Base-by-base conservation (phyloP, 352 stramenopile species). In the Phytophthora brassicae region DNA sequence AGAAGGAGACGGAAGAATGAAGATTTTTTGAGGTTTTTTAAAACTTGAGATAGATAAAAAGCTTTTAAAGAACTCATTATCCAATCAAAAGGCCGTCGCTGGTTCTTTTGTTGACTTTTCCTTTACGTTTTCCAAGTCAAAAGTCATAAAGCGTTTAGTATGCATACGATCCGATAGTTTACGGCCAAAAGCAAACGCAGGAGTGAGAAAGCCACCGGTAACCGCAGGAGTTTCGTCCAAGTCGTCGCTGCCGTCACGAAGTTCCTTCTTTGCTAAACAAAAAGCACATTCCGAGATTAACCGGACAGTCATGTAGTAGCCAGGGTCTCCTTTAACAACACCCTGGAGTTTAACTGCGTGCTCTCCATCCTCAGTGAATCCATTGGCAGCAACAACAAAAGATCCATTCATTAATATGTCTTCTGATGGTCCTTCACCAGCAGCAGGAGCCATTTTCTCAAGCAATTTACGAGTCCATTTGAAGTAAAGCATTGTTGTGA, bases 371-470 rank as follows among this genome's bases (percentile, higher is more conserved):
- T 73, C 64, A 3, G 67, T 68, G 47, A 74, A 80, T 11, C 57
- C 75, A n/a, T 81, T 71, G 11, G 64, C 62, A 14, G 79, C 62
- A 6, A 90, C 60, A 22, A 76, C 74, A 20, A 90, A 78, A 46
- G 76, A 88, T 20, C 87, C 89, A 19, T 85, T 74, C 11, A 74
- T 31, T 78, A 95, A 86, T 12, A 73, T 49, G 29, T 86, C 67
- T 36, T 89, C 71, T 8, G 72, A 77, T 2, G 89, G 88, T 0
- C 90, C 92, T 60, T 88, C 52, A 31, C 87, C 88, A 6, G 86
- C 66, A 57, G 68, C 68, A 7, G 89, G 85, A 9, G 87, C 59
- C 17, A 94, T 22, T 52, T 76, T 78, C 31, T 75, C 71, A 23
- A 94, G 36, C 5, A 95, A 54, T 38, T 68, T 64, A 5, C 76